Evolutionary conservation across 2,329 filamentous ascomycete species (phyloP).

Genomic region (Neoscytalidium dimidiatum): DNA sequence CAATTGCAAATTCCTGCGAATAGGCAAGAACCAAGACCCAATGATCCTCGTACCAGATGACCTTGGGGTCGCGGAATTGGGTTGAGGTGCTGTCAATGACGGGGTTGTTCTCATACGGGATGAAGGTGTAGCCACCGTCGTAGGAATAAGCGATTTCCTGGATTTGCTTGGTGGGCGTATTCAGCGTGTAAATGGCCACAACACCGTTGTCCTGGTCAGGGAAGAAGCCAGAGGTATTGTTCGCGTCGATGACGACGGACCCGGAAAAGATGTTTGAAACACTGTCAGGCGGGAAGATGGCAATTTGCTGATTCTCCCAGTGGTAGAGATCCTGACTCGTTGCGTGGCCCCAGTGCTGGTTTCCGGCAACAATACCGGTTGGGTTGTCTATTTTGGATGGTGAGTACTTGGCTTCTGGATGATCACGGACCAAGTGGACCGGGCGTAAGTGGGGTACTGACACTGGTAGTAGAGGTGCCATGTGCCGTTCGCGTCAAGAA

Average conservation of each 20-base stretch:
- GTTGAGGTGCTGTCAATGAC: slow-evolving; percentile 57
- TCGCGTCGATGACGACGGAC: slow-evolving; percentile 60
- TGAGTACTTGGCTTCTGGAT: slow-evolving; percentile 20
- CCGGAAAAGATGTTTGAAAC: slow-evolving; percentile 56
- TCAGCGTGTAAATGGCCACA: slow-evolving; percentile 61
- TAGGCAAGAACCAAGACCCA: slow-evolving; percentile 64
- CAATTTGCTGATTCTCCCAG: slow-evolving; percentile 67
- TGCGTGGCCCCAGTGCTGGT: slow-evolving; percentile 69
- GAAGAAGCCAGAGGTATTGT: slow-evolving; percentile 69
- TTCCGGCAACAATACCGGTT: slow-evolving; percentile 52
- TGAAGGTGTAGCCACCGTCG: slow-evolving; percentile 64
- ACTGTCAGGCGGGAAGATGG: slow-evolving; percentile 59
- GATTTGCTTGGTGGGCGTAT: slow-evolving; percentile 47
- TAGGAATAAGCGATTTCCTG: slow-evolving; percentile 64
- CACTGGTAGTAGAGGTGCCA: slow-evolving; percentile 70
- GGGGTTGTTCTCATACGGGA: slow-evolving; percentile 61
- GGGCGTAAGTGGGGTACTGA: slow-evolving; percentile 22
- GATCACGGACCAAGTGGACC: background rate
- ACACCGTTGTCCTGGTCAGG: slow-evolving; percentile 61
- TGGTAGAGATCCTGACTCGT: slow-evolving; percentile 63
- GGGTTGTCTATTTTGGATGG: slow-evolving; percentile 48
- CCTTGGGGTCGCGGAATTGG: slow-evolving; percentile 68
- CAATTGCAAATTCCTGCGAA: slow-evolving; percentile 57
- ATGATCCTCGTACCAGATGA: slow-evolving; percentile 57
- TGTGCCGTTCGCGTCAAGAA: slow-evolving; percentile 56